Conservation (phyloP, 768 basidiomycete genomes). For the Glaciozyma martinii region DNA sequence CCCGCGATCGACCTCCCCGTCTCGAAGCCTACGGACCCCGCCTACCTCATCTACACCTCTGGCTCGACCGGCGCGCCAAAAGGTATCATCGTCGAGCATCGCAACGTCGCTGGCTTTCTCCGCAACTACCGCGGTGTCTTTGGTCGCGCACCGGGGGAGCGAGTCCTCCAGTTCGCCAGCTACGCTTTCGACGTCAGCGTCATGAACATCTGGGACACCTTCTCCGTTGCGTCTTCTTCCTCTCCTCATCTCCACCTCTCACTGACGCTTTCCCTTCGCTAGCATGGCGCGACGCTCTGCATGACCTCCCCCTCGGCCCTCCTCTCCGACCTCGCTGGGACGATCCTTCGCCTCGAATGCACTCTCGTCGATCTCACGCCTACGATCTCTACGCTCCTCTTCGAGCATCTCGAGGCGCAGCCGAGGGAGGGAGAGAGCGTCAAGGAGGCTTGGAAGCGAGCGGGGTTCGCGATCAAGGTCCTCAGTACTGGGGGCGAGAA, state of each 20-base stretch:
- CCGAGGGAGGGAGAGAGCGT: constrained; percentile 10
- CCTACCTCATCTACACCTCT: constrained; percentile 29
- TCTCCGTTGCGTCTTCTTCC: constrained; percentile 13
- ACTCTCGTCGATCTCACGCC: constrained; percentile 32
- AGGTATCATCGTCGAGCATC: constrained; percentile 24
- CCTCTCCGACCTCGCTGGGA: constrained; percentile 23
- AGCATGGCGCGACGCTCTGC: constrained; percentile 29
- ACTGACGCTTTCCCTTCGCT: neutral
- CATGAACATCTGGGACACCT: constrained; percentile 28
- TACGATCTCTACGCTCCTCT: constrained; percentile 20
- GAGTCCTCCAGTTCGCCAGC: constrained; percentile 26
- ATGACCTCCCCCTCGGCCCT: constrained; percentile 23
- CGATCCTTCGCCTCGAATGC: constrained; percentile 23
- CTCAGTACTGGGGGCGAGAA: constrained; percentile 29
- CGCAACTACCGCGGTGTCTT: constrained; percentile 30
- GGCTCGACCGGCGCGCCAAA: constrained; percentile 28
- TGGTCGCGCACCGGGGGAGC: constrained; percentile 22
- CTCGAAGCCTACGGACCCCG: constrained; percentile 1
- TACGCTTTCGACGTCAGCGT: constrained; percentile 29
- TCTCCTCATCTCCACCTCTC: neutral
- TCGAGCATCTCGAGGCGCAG: constrained; percentile 25
- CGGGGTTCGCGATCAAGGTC: constrained; percentile 24
- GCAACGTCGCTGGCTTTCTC: constrained; percentile 23
- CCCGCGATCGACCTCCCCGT: neutral
- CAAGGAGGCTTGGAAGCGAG: constrained; percentile 13